These are phyloP conservation scores for Barnettozyma siamensis DNA, from an alignment of 805 yeast species.

Conservation along the genomic window DNA sequence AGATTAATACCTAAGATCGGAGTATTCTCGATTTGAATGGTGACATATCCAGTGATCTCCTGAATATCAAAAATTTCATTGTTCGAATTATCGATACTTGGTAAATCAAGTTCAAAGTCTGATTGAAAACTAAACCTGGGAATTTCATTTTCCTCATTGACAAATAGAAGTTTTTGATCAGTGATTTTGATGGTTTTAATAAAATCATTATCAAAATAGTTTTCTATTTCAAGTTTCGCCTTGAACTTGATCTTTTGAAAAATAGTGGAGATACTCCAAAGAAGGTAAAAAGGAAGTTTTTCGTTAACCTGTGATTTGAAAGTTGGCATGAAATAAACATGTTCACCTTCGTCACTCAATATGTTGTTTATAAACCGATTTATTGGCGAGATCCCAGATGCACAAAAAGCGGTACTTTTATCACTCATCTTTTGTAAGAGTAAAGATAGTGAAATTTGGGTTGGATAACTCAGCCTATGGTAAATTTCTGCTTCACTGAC, in stretches of 20 bases:
- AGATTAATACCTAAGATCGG: conserved; percentile 14
- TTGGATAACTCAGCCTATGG: neutral
- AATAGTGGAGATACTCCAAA: conserved; percentile 8
- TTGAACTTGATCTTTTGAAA: conserved; percentile 10
- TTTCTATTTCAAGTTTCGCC: neutral
- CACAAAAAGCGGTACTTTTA: conserved; percentile 9
- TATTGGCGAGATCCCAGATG: conserved; percentile 19
- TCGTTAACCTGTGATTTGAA: conserved; percentile 9
- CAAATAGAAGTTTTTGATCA: neutral
- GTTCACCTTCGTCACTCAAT: conserved; percentile 1
- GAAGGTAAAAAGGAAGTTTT: conserved; percentile 16
- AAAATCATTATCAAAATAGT: neutral
- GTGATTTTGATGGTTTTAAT: neutral
- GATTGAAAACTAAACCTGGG: conserved; percentile 4
- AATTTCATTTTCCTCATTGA: neutral
- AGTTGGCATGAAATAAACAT: conserved; percentile 6
- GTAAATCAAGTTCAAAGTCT: conserved; percentile 3
- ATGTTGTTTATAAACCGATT: conserved; percentile 10
- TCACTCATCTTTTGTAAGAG: conserved; percentile 8
- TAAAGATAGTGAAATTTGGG: neutral
- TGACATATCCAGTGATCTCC: conserved; percentile 13
- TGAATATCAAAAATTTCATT: conserved; percentile 10
- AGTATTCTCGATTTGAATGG: conserved; percentile 9
- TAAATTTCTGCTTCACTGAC: neutral
- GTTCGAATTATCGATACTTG: conserved; percentile 7